Evolutionary conservation across 345 rosid species (phyloP).

Genomic region (Pugionium cornutum): DNA sequence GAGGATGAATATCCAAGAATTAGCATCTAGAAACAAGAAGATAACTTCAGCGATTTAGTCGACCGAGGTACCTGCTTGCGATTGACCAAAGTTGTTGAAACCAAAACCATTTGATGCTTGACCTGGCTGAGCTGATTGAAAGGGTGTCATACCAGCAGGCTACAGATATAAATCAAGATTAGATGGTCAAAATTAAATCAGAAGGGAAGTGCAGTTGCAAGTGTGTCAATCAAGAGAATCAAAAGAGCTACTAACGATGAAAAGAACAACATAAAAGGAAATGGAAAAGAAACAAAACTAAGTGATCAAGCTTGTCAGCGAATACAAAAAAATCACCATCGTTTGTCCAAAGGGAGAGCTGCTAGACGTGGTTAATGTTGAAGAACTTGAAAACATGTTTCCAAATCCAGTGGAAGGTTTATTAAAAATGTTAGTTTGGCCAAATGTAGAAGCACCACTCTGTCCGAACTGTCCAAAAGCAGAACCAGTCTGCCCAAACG

Average conservation of each 20-base stretch:
- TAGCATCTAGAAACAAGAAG: conserved; percentile 21
- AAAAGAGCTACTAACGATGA: conserved; percentile 8
- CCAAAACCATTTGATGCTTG: conserved; percentile 38
- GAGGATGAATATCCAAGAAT: conserved; percentile 20
- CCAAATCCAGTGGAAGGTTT: conserved; percentile 63
- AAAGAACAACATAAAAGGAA: conserved; percentile 14
- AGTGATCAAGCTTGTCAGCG: not conserved
- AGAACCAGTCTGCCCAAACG: conserved; percentile 57
- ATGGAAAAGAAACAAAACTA: conserved; percentile 20
- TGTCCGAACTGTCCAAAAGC: conserved; percentile 68
- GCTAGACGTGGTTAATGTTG: conserved; percentile 49
- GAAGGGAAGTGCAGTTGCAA: conserved; percentile 1
- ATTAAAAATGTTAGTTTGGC: conserved; percentile 57
- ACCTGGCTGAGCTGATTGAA: conserved; percentile 53
- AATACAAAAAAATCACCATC: conserved; percentile 45
- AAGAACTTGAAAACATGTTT: conserved; percentile 60
- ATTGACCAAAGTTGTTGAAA: conserved; percentile 35
- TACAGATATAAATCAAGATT: conserved; percentile 33
- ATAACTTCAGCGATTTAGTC: conserved; percentile 20
- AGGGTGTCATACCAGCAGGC: conserved; percentile 59
- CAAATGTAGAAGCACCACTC: conserved; percentile 53
- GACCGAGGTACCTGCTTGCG: conserved; percentile 49
- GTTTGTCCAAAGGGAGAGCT: conserved; percentile 60
- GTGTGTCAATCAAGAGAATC: conserved; percentile 9
- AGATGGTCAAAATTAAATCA: conserved; percentile 9